Percentiles rank a stretch among this genome's conserved stretches.
phyloP scores from a whole-genome alignment of 805 yeast genomes.

The Hanseniaspora singularis region DNA sequence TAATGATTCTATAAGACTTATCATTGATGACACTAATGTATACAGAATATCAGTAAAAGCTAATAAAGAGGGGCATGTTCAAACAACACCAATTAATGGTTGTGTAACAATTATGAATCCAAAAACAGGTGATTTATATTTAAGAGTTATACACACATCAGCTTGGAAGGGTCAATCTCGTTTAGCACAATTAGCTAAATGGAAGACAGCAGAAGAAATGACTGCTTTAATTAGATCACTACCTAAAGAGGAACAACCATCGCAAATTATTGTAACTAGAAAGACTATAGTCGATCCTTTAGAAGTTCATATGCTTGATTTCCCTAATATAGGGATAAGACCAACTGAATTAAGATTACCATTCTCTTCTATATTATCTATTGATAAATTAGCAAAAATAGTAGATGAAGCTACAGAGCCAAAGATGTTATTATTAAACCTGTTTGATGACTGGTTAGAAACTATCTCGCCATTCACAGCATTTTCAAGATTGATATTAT shows the following conservation, averaged over 20 bases:
- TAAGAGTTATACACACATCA: slow-evolving; percentile 82
- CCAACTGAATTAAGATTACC: slow-evolving; percentile 85
- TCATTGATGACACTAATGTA: slow-evolving; percentile 88
- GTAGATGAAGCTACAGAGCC: slow-evolving; percentile 84
- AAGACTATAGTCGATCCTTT: slow-evolving; percentile 88
- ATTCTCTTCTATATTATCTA: slow-evolving; percentile 70
- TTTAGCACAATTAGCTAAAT: slow-evolving; percentile 81
- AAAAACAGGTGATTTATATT: slow-evolving; percentile 74
- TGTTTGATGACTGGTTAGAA: slow-evolving; percentile 90
- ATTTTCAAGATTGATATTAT: slow-evolving; percentile 70
- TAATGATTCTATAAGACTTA: slow-evolving; percentile 68
- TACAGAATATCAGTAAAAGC: slow-evolving; percentile 85
- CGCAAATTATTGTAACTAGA: slow-evolving; percentile 78
- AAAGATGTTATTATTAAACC: slow-evolving; percentile 78
- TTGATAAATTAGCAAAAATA: slow-evolving; percentile 65
- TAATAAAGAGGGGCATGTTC: slow-evolving; percentile 83
- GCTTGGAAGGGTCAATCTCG: slow-evolving; percentile 97
- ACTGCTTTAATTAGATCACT: slow-evolving; percentile 80
- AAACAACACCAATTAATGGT: slow-evolving; percentile 89
- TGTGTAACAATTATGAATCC: slow-evolving; percentile 85
- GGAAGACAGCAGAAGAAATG: slow-evolving; percentile 98
- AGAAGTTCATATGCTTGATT: slow-evolving; percentile 93
- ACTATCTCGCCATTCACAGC: slow-evolving; percentile 82
- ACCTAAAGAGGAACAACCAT: slow-evolving; percentile 90
- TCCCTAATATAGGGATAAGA: slow-evolving; percentile 80